phyloP scores from a whole-genome alignment of 352 stramenopile genomes.

The Pythium aquatile region DNA sequence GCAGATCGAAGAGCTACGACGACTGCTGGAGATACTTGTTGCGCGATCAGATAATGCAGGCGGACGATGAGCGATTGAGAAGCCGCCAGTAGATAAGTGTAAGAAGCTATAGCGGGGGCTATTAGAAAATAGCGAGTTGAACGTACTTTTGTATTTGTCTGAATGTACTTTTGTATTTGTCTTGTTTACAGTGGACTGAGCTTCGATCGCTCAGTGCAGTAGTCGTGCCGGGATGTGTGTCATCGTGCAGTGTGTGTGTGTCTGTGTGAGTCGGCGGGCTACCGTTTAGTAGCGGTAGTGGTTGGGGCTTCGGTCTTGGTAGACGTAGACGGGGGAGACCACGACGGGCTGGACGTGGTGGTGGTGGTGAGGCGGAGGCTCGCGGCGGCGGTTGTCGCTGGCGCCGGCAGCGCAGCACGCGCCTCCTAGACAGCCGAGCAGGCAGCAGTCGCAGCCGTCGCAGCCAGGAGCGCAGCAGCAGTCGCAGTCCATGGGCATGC shows the following conservation, averaged over 20 bases:
- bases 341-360: constrained; percentile 11
- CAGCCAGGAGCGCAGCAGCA: constrained; percentile 4
- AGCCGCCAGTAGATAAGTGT: too few relatives aligned
- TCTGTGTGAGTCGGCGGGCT: too few relatives aligned
- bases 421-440: constrained; percentile 9
- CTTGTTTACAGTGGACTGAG: too few relatives aligned
- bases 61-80: too few relatives aligned
- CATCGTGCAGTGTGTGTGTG: too few relatives aligned
- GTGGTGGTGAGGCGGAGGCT: not conserved
- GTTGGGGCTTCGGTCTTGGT: not conserved
- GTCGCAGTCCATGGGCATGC: constrained; percentile 1
- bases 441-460: constrained; percentile 11
- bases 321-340: constrained; percentile 6
- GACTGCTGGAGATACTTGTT: constrained; percentile 7
- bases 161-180: too few relatives aligned
- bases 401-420: constrained; percentile 1
- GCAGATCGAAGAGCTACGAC: constrained; percentile 8
- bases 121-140: too few relatives aligned
- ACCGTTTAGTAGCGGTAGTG: not conserved
- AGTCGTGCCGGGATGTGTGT: too few relatives aligned
- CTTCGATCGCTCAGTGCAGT: too few relatives aligned
- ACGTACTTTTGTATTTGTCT: too few relatives aligned
- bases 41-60: not conserved
- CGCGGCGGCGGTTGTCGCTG: not conserved
- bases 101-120: too few relatives aligned